These are phyloP conservation scores for Apophysomyces sp. DNA, from an alignment of 371 early-diverging fungal species.

Conservation along the genomic window DNA sequence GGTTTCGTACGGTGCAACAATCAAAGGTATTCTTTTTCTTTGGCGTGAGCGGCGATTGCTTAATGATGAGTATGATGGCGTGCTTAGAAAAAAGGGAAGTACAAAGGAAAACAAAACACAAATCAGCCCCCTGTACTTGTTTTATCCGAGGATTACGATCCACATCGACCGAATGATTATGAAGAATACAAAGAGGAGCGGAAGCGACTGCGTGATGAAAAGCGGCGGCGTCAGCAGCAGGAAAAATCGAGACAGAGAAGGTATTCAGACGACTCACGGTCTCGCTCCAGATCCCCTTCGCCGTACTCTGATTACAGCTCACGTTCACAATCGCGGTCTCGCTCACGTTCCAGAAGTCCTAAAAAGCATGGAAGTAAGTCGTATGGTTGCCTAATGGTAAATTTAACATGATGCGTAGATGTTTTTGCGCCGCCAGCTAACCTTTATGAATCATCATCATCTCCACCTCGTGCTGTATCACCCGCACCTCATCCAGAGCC, in stretches of 20 bases:
- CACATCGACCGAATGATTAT: slow-evolving; percentile 62
- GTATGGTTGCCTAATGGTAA: not conserved
- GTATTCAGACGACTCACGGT: slow-evolving; percentile 15
- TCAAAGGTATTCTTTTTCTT: slow-evolving; percentile 4
- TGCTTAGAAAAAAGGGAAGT: slow-evolving; percentile 27
- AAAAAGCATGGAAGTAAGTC: slow-evolving; percentile 13
- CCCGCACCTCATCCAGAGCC: slow-evolving; percentile 5
- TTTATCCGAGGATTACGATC: slow-evolving; percentile 61
- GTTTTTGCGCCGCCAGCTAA: slow-evolving; percentile 27
- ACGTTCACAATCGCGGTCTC: slow-evolving; percentile 26
- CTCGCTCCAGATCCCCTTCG: slow-evolving; percentile 26
- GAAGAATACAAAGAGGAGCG: slow-evolving; percentile 58
- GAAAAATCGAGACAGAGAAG: slow-evolving; percentile 24
- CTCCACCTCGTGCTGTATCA: slow-evolving; percentile 4
- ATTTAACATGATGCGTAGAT: slow-evolving; percentile 5
- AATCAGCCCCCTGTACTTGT: slow-evolving; percentile 35
- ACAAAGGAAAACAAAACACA: slow-evolving; percentile 16
- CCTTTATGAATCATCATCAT: slow-evolving; percentile 10
- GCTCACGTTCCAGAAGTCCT: slow-evolving; percentile 21
- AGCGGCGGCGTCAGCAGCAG: slow-evolving; percentile 6
- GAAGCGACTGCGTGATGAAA: slow-evolving; percentile 28
- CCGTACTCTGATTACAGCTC: slow-evolving; percentile 20
- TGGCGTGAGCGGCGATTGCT: not conserved
- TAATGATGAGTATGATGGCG: not conserved
- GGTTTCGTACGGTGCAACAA: slow-evolving; percentile 15